phyloP scores from a whole-genome alignment of 2,329 filamentous ascomycete species.

The Fusarium tanahbumbuense region DNA sequence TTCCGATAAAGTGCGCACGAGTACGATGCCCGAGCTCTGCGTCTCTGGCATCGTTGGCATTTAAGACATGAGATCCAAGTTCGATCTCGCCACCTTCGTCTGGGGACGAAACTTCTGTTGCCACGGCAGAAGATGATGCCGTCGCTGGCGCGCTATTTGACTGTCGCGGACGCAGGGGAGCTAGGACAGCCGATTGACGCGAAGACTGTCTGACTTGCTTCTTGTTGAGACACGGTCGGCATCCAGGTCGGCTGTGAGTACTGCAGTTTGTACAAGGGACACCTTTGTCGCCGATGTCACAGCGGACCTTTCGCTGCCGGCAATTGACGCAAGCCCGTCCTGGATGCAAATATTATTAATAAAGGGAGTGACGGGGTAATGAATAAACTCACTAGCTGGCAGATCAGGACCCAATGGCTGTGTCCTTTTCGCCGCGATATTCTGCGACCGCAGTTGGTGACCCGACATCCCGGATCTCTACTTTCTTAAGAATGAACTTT shows the following conservation, averaged over 20 bases:
- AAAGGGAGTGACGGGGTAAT: fast-evolving
- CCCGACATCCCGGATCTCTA: not conserved
- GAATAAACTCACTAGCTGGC: not conserved
- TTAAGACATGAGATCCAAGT: not conserved
- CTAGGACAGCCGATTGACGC: not conserved
- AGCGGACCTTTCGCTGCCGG: constrained; percentile 2
- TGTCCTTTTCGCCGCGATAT: not conserved
- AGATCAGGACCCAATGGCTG: not conserved
- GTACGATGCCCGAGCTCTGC: constrained; percentile 11
- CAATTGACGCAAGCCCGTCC: constrained; percentile 15
- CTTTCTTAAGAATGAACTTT: fast-evolving
- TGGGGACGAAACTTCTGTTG: not conserved
- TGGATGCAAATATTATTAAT: fast-evolving
- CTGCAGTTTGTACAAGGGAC: constrained; percentile 12
- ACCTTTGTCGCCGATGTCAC: constrained; percentile 5
- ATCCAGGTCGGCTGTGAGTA: not conserved
- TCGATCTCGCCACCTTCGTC: not conserved
- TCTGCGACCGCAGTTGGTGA: not conserved
- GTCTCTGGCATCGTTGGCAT: not conserved
- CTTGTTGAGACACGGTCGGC: constrained; percentile 2
- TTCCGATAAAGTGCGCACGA: constrained; percentile 14
- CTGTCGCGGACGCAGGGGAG: not conserved
- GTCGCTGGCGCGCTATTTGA: not conserved
- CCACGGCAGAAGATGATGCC: not conserved
- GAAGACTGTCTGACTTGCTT: not conserved